phyloP scores from a whole-genome alignment of 2,329 filamentous ascomycete species.

The Escovopsis sp. region DNA sequence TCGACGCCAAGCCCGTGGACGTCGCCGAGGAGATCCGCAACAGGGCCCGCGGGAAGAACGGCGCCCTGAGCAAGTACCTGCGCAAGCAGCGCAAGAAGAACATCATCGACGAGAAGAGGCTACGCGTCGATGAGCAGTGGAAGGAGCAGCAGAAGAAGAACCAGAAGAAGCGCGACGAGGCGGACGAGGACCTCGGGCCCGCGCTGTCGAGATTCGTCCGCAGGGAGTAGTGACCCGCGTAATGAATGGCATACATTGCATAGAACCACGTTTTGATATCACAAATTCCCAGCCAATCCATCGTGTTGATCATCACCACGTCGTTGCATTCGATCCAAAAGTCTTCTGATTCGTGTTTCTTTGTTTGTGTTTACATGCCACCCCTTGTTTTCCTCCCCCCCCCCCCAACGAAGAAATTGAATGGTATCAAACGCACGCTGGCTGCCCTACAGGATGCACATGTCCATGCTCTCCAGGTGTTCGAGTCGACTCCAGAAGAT shows the following conservation, averaged over 20 bases:
- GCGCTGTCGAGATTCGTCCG: slow-evolving; percentile 73
- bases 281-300: background rate
- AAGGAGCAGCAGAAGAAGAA: slow-evolving; percentile 54
- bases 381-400: background rate
- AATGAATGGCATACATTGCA: too few species aligned
- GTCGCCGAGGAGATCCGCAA: slow-evolving; percentile 53
- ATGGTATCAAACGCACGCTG: too few species aligned
- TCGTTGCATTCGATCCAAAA: too few species aligned
- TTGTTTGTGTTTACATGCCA: background rate
- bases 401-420: too few species aligned
- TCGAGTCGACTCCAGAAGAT: too few species aligned
- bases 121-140: slow-evolving; percentile 73
- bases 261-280: background rate
- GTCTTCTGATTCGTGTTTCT: background rate
- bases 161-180: slow-evolving; percentile 45
- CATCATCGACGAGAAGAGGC: slow-evolving; percentile 86
- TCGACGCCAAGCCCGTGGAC: slow-evolving; percentile 51
- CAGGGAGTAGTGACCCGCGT: slow-evolving; percentile 33
- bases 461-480: too few species aligned
- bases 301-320: too few species aligned
- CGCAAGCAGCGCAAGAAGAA: slow-evolving; percentile 88
- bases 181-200: slow-evolving; percentile 63
- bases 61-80: slow-evolving; percentile 71
- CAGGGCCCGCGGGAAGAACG: slow-evolving; percentile 76
- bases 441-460: too few species aligned